Evolutionary conservation across 768 basidiomycete species (phyloP).

Genomic region (Fibroporia radiculosa): DNA sequence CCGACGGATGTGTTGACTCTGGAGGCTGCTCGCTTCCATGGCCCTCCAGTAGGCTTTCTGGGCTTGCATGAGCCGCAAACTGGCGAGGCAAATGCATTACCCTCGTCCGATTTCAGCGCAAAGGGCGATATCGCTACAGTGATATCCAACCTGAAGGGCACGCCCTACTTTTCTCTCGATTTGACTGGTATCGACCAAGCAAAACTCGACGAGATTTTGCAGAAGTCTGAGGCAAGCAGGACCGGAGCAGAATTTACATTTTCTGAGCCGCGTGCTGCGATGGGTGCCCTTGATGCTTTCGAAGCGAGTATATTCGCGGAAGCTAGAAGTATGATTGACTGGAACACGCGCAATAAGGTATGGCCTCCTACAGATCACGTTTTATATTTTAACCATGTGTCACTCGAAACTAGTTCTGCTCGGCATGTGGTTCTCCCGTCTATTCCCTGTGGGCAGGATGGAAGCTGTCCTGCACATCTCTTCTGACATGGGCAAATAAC

Average conservation of each 20-base stretch:
- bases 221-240: constrained; percentile 28
- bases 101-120: constrained; percentile 53
- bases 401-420: constrained; percentile 58
- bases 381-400: not conserved
- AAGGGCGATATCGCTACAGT: constrained; percentile 35
- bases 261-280: constrained; percentile 54
- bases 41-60: constrained; percentile 65
- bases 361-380: constrained; percentile 7
- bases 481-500: constrained; percentile 70
- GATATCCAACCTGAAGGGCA: constrained; percentile 62
- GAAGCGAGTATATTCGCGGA: constrained; percentile 72
- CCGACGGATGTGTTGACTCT: constrained; percentile 24
- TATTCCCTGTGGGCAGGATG: constrained; percentile 94
- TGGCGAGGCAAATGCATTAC: constrained; percentile 40
- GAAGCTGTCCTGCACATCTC: constrained; percentile 78
- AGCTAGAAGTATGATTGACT: constrained; percentile 80
- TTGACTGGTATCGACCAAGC: constrained; percentile 44
- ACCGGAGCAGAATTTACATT: constrained; percentile 43
- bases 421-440: constrained; percentile 73
- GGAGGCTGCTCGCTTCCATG: constrained; percentile 54
- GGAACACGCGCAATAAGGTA: constrained; percentile 88
- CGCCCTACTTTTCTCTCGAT: constrained; percentile 81
- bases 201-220: constrained; percentile 35
- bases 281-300: constrained; percentile 49
- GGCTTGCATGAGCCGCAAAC: constrained; percentile 59